Evolutionary conservation across 2,329 filamentous ascomycete genomes (phyloP), one percentile per base, ranked within the genome.

Genomic region (Cryphonectria nitschkei): DNA sequence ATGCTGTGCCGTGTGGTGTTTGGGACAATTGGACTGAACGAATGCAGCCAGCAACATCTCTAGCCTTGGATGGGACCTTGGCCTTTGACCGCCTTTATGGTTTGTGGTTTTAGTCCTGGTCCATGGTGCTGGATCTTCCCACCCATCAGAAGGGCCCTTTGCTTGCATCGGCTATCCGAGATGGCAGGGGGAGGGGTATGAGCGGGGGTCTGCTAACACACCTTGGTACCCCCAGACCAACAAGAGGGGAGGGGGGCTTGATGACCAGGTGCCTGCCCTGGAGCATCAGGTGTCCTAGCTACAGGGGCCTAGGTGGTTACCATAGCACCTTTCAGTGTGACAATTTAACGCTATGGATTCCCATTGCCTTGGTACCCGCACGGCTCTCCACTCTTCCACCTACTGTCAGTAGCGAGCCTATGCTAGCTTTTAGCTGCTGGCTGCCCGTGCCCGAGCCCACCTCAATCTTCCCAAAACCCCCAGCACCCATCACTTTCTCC

Each of bases 11-110:
- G 54, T 58, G 13, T 29, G 54, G 26, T 58, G 54, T 32, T 14
- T 58, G 54, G 54, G 46, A 7, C 54, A 58, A 58, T 58, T 34
- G 54, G 54, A 6, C 19, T 32, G 54, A 58, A 32, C 7, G 54
- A 32, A 58, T 58, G 54, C 54, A 32, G 54, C 54, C 13, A 22
- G 54, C 26, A 6, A 34, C 54, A 32, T 32, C 29, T 58, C 54
- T 32, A 32, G n/a, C 54, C 29, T 3, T n/a, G 46, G 46, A 50
- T 50, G 46, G 46, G 6, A 50, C 46, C 46, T 61, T 34, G 41
- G 41, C 66, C 52, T 62, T 62, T 68, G 66, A 68, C 66, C 66
- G 66, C 66, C 66, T 62, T 68, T 68, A 50, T n/a, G 46, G 46
- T 58, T 58, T 68, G 66, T 16, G 34, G 19, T 19, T 29, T 39